A percentile compares a stretch with the other conserved stretches of the same genome.
Evolutionary conservation across 2,329 filamentous ascomycete genomes (phyloP).

Genomic region (Dendryphion nanum): DNA sequence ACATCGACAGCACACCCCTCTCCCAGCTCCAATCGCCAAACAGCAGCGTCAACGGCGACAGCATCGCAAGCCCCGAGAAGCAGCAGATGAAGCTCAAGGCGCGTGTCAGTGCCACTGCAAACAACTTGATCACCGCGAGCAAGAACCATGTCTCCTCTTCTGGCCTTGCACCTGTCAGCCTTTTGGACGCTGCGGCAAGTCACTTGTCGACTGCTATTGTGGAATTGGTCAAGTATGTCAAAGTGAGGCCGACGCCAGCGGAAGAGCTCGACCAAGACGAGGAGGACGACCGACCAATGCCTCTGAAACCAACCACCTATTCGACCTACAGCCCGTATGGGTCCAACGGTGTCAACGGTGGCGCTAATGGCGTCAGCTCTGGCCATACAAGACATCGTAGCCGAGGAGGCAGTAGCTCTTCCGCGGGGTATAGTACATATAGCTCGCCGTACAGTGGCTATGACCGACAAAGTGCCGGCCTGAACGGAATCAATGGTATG

Average conservation of each 20-base stretch:
- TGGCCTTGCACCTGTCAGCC: slow-evolving; percentile 86
- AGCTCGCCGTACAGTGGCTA: slow-evolving; percentile 39
- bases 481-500: slow-evolving; percentile 21
- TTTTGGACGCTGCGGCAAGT: slow-evolving; percentile 89
- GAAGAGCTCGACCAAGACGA: slow-evolving; percentile 78
- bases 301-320: slow-evolving; percentile 25
- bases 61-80: slow-evolving; percentile 34
- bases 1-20: slow-evolving; percentile 61
- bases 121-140: slow-evolving; percentile 90
- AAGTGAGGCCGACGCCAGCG: slow-evolving; percentile 73
- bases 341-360: slow-evolving; percentile 17
- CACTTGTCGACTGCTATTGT: slow-evolving; percentile 84
- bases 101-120: slow-evolving; percentile 87
- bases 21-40: slow-evolving; percentile 36
- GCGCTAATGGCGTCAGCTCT: slow-evolving; percentile 4
- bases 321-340: slow-evolving; percentile 19
- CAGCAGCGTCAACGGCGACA: slow-evolving; percentile 36
- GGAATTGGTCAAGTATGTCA: slow-evolving; percentile 78
- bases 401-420: slow-evolving; percentile 35
- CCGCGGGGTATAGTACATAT: slow-evolving; percentile 34
- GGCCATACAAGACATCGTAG: slow-evolving; percentile 29
- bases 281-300: slow-evolving; percentile 48
- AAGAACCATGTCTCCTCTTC: slow-evolving; percentile 84
- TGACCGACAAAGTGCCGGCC: slow-evolving; percentile 29
- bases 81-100: slow-evolving; percentile 71